Conservation (phyloP, 331 rosid species). For the Acacia pycnantha region DNA sequence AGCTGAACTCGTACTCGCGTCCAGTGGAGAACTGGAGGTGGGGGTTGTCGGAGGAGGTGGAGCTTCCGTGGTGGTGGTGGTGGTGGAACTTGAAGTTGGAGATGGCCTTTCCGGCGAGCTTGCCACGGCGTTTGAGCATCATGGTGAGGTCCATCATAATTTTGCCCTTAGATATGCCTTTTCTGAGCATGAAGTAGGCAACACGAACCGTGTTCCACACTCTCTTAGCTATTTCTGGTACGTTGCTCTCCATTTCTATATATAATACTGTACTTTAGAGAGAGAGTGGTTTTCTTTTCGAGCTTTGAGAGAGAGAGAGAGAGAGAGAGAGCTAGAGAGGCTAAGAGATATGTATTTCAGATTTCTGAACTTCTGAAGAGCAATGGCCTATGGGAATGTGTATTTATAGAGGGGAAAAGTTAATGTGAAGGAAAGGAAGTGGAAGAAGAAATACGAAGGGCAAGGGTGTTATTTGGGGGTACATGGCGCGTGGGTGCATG, state of each 20-base stretch:
- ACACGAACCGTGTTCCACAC: constrained; percentile 68
- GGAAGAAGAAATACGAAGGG: not conserved
- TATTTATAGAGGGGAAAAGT: constrained; percentile 10
- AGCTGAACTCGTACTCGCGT: constrained; percentile 87
- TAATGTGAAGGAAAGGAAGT: not conserved
- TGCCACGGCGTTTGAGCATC: constrained; percentile 83
- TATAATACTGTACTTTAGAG: not conserved
- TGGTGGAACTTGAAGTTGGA: constrained; percentile 60
- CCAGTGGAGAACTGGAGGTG: constrained; percentile 27
- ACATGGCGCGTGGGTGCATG: not conserved
- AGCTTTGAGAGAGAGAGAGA: constrained; percentile 28
- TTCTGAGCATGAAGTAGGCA: constrained; percentile 65
- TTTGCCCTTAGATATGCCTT: constrained; percentile 69
- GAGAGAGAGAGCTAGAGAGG: too few species aligned
- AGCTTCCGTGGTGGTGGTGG: constrained; percentile 20
- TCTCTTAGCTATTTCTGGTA: constrained; percentile 49
- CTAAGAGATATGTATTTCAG: constrained; percentile 4
- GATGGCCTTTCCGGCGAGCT: constrained; percentile 82
- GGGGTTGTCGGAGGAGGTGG: constrained; percentile 25
- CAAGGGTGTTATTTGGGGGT: not conserved
- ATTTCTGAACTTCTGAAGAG: not conserved
- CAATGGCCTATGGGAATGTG: constrained; percentile 22
- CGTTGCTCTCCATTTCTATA: constrained; percentile 53
- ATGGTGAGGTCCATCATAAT: constrained; percentile 63
- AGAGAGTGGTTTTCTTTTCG: not conserved